Evolutionary conservation across 2,329 filamentous ascomycete species (phyloP).

Genomic region (Fusarium armeniacum): DNA sequence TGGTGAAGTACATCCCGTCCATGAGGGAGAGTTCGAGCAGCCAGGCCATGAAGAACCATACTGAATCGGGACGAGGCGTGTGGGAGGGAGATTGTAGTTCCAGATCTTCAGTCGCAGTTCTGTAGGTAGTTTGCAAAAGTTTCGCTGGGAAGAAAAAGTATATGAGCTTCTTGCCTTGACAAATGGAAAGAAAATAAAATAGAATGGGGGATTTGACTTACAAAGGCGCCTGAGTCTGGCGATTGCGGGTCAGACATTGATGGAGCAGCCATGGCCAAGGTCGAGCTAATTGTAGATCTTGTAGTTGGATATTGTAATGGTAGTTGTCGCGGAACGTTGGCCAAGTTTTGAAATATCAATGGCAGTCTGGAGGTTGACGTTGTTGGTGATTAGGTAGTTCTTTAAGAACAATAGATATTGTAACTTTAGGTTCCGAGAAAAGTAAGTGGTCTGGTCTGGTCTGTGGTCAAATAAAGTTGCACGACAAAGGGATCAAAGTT

Average conservation of each 20-base stretch:
- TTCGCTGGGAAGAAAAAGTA: conserved; percentile 51
- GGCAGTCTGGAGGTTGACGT: neutral
- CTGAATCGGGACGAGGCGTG: conserved; percentile 61
- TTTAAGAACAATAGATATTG: neutral
- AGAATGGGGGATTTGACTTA: conserved; percentile 26
- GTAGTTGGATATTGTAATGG: neutral
- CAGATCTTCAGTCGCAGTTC: conserved; percentile 65
- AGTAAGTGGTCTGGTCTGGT: neutral
- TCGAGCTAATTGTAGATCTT: neutral
- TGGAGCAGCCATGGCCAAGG: conserved; percentile 22
- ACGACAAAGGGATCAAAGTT: conserved; percentile 3
- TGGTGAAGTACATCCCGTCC: conserved; percentile 59
- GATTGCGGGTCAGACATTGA: conserved; percentile 12
- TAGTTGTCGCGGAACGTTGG: conserved; percentile 1
- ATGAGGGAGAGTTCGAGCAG: conserved; percentile 34
- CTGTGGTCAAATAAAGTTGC: neutral
- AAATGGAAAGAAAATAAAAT: neutral
- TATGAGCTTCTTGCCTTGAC: neutral
- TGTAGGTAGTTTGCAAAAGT: conserved; percentile 60
- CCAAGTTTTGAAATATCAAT: conserved; percentile 10
- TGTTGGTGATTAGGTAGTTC: neutral
- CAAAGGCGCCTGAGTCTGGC: conserved; percentile 28
- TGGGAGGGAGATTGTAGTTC: conserved; percentile 59
- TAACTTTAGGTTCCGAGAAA: neutral
- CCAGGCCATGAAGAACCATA: conserved; percentile 55